Evolutionary conservation across 1,284 basidiomycete species (phyloP), one percentile per base, ranked within the genome.

Genomic region (Schizophyllum commune): DNA sequence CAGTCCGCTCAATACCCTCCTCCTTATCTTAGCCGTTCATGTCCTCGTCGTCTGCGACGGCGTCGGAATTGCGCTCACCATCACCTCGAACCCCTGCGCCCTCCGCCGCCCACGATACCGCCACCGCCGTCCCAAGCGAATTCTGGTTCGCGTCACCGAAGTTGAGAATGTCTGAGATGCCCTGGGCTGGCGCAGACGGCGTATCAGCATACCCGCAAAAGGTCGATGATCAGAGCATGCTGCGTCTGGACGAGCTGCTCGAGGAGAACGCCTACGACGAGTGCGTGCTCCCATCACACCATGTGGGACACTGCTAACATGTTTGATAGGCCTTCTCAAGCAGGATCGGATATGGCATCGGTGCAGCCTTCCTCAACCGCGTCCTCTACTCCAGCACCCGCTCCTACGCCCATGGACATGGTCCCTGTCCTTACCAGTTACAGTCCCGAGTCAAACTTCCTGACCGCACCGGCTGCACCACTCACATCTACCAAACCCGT

Each of bases 251-350:
- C 66, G 89, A 91, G 67, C 74, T 91, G 56, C 79, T 91, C 59
- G 84, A 88, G 65, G 81, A 84, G 63, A 81, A 85, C 67, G 83
- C 82, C 27, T 88, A 86, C 69, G 85, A 88, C 65, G 86, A 89
- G 88, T 91, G 70, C 65, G 85, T 76, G 32, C n/a, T 33, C 32
- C 58, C 52, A 63, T 66, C 58, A 55, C 59, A n/a, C 27, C 52
- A 52, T 60, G 57, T 56, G 57, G 61, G 53, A 58, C 62, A 65
- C 54, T 22, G 59, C 60, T 63, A 60, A 57, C 62, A 54, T 61
- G 63, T 67, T 39, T 67, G 60, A 61, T 62, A 64, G 57, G 65
- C 59, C 59, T 59, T 62, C 53, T 70, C 70, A 47, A 64, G 62
- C 55, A 47, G 39, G 39, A 11, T 13, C 17, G 13, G 39, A 47